A percentile compares a stretch with the other conserved stretches of the same genome.
Conservation (phyloP, 2,329 filamentous ascomycete genomes). For the Penicillium palitans region DNA sequence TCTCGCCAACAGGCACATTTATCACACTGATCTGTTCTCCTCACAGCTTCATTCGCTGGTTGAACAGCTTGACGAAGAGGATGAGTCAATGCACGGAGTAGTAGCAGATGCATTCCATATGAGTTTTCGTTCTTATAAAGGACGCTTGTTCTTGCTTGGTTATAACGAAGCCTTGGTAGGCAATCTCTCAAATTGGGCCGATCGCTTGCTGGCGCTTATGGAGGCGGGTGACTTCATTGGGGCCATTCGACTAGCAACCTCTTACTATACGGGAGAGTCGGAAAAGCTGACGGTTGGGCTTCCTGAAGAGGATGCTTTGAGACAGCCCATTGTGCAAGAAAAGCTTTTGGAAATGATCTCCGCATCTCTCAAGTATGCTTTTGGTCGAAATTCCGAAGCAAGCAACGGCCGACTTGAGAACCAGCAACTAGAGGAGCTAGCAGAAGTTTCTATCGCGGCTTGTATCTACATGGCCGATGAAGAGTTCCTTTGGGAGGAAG, state of each 20-base stretch:
- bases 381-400: constrained; percentile 61
- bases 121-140: constrained; percentile 96
- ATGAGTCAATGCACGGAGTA: constrained; percentile 88
- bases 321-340: constrained; percentile 81
- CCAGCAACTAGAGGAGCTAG: constrained; percentile 71
- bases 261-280: constrained; percentile 87
- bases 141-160: constrained; percentile 86
- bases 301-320: constrained; percentile 73
- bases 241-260: constrained; percentile 84
- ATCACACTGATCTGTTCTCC: constrained; percentile 87
- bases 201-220: constrained; percentile 89
- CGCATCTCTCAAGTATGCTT: constrained; percentile 86
- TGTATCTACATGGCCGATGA: constrained; percentile 74
- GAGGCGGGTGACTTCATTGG: constrained; percentile 94
- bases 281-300: constrained; percentile 93
- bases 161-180: constrained; percentile 91
- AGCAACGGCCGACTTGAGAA: constrained; percentile 55
- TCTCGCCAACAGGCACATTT: constrained; percentile 86
- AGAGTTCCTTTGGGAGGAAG: constrained; percentile 86
- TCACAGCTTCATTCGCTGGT: constrained; percentile 80
- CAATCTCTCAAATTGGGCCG: constrained; percentile 93
- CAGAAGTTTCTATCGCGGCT: constrained; percentile 78
- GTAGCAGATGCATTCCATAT: constrained; percentile 97
- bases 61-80: constrained; percentile 83
- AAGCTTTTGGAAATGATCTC: constrained; percentile 91